Percentiles rank a stretch among this genome's conserved stretches.
phyloP scores from a whole-genome alignment of 306 rosid species.

The Cucurbita maxima region DNA sequence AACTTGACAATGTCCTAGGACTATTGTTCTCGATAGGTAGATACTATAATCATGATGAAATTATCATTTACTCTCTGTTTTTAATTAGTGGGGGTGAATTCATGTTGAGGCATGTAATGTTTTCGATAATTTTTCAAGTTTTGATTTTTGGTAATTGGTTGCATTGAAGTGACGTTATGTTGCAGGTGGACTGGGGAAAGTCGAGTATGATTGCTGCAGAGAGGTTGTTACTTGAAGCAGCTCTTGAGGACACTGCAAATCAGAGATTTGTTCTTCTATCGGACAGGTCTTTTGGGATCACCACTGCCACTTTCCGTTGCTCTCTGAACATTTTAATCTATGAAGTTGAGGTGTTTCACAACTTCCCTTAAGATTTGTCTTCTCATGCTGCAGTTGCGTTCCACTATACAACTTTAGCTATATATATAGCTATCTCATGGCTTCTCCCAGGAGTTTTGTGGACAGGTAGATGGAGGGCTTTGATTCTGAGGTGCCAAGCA shows the following conservation, averaged over 20 bases:
- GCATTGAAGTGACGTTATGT: neutral
- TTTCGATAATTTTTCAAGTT: neutral
- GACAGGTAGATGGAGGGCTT: constrained; percentile 81
- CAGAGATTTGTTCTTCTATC: constrained; percentile 94
- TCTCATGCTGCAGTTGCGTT: constrained; percentile 66
- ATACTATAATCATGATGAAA: neutral
- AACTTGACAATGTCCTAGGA: neutral
- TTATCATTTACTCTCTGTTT: neutral
- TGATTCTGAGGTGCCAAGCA: constrained; percentile 41
- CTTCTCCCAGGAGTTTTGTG: constrained; percentile 74
- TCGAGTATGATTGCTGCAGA: constrained; percentile 41
- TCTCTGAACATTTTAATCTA: neutral
- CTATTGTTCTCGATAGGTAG: neutral
- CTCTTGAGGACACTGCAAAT: constrained; percentile 81
- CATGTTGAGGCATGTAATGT: neutral
- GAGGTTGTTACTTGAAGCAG: constrained; percentile 26
- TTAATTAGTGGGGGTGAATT: neutral
- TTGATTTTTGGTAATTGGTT: neutral
- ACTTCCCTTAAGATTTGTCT: constrained; percentile 15
- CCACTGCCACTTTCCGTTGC: neutral
- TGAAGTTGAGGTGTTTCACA: neutral
- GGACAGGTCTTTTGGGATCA: constrained; percentile 45
- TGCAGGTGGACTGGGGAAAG: constrained; percentile 42
- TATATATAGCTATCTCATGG: constrained; percentile 66
- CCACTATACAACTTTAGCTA: constrained; percentile 86